Percentiles rank a stretch among this genome's conserved stretches.
phyloP scores from a whole-genome alignment of 441 rosid genomes.

The Geranium incanum region DNA sequence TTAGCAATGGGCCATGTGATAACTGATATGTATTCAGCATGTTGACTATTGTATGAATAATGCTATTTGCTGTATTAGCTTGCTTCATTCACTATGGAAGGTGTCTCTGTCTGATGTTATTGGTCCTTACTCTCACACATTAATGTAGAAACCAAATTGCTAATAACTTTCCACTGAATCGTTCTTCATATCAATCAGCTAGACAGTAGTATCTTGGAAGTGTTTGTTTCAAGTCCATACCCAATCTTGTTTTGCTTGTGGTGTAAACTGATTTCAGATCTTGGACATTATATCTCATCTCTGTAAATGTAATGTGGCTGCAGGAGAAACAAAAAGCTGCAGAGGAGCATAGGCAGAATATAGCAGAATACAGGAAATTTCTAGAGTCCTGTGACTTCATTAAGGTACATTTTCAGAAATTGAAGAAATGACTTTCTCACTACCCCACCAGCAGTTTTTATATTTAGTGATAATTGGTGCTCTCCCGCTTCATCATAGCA shows the following conservation, averaged over 20 bases:
- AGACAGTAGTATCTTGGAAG: not conserved
- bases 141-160: not conserved
- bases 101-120: not conserved
- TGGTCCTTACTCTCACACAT: not conserved
- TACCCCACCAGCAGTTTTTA: not conserved
- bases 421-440: not conserved
- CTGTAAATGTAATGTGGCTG: constrained; percentile 17
- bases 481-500: too few relatives aligned
- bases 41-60: not conserved
- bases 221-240: not conserved
- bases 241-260: not conserved
- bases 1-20: not conserved
- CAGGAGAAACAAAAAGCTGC: constrained; percentile 91
- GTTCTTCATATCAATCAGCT: not conserved
- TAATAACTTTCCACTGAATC: not conserved
- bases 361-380: constrained; percentile 68
- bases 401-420: constrained; percentile 37
- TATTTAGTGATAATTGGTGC: not conserved
- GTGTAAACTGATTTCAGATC: not conserved
- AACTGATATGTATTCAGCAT: not conserved
- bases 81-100: not conserved
- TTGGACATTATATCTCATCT: constrained; percentile 12
- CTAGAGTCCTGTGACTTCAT: constrained; percentile 83
- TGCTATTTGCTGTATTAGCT: not conserved
- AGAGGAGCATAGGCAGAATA: constrained; percentile 57